These are phyloP conservation scores for Kodamaea derodonti DNA, from an alignment of 1,139 yeast species.

Conservation along the genomic window DNA sequence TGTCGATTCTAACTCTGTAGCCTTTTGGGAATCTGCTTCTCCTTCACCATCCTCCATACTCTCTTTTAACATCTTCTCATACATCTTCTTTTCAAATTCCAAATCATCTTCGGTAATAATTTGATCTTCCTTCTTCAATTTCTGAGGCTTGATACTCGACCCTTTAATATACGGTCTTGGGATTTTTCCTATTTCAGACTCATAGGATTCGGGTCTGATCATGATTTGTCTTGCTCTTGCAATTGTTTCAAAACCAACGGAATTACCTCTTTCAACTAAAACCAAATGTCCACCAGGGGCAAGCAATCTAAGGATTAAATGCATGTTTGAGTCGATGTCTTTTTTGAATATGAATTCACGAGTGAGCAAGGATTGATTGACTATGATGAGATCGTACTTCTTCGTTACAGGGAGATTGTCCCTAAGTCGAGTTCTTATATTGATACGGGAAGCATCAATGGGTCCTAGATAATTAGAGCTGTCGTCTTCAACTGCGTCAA, in stretches of 20 bases:
- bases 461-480: conserved; percentile 44
- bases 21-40: neutral
- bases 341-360: conserved; percentile 60
- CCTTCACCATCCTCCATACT: conserved; percentile 16
- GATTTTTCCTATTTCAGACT: conserved; percentile 53
- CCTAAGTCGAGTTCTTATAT: conserved; percentile 50
- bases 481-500: conserved; percentile 15
- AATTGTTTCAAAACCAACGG: conserved; percentile 81
- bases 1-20: conserved; percentile 2
- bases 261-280: conserved; percentile 83
- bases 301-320: conserved; percentile 55
- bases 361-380: conserved; percentile 72
- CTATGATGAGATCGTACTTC: conserved; percentile 78
- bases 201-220: conserved; percentile 74
- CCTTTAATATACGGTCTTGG: conserved; percentile 71
- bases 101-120: conserved; percentile 33
- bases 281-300: conserved; percentile 78
- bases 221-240: conserved; percentile 89
- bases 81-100: conserved; percentile 28
- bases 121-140: conserved; percentile 33
- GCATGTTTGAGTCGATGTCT: conserved; percentile 69
- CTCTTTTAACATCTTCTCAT: conserved; percentile 13
- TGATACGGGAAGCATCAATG: conserved; percentile 54
- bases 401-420: conserved; percentile 46
- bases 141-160: conserved; percentile 40